These are phyloP conservation scores for Aspergillus sparsus DNA, from an alignment of 495 filamentous ascomycete species.

Conservation along the genomic window DNA sequence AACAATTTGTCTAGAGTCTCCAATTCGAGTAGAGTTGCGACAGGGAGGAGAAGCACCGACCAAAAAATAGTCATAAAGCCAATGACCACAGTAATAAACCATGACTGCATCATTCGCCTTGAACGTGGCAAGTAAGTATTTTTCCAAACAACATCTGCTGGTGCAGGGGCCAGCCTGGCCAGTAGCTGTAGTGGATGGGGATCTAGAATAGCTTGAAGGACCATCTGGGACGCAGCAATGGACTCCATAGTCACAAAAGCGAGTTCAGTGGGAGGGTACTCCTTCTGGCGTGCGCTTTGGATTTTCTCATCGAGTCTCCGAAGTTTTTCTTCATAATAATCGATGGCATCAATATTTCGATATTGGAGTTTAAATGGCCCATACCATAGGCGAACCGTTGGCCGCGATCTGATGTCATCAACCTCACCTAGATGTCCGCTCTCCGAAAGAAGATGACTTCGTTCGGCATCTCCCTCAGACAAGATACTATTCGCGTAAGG, in stretches of 20 bases:
- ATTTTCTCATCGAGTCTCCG: constrained; percentile 80
- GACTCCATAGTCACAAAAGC: constrained; percentile 98
- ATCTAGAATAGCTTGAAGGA: constrained; percentile 88
- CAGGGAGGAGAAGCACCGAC: constrained; percentile 77
- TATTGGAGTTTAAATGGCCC: constrained; percentile 73
- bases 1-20: constrained; percentile 73
- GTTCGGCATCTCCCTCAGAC: constrained; percentile 47
- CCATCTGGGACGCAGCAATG: constrained; percentile 90
- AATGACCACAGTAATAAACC: constrained; percentile 81
- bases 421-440: constrained; percentile 37
- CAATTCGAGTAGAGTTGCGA: constrained; percentile 76
- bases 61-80: constrained; percentile 82
- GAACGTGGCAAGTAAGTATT: constrained; percentile 86
- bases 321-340: constrained; percentile 90
- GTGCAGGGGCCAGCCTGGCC: constrained; percentile 81
- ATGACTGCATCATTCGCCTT: constrained; percentile 71
- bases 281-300: constrained; percentile 64
- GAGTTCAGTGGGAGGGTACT: constrained; percentile 73
- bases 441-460: constrained; percentile 54
- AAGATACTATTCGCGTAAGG: constrained; percentile 34
- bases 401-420: constrained; percentile 55
- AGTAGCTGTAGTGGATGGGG: constrained; percentile 82
- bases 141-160: constrained; percentile 85
- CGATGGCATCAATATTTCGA: constrained; percentile 81
- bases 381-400: constrained; percentile 74